These are phyloP conservation scores for Puccinia triticina DNA, from an alignment of 1,284 basidiomycete species.

Conservation along the genomic window DNA sequence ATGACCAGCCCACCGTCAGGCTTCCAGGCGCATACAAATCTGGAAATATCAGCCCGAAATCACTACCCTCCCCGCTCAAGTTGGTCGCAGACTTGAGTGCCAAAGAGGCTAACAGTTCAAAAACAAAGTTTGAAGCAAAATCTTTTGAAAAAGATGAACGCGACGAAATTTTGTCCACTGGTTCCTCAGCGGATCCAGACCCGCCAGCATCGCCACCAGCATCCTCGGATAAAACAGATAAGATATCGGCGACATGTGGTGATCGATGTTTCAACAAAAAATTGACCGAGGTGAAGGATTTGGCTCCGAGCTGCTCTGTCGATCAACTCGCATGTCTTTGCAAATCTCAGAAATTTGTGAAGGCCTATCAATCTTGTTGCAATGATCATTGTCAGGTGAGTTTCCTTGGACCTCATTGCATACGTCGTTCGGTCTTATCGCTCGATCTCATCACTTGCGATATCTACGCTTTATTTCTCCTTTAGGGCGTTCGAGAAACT, in stretches of 20 bases:
- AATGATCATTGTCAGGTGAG: constrained; percentile 42
- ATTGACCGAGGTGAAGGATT: constrained; percentile 30
- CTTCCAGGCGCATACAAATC: constrained; percentile 39
- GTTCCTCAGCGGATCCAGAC: too few species aligned
- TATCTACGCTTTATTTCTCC: too few species aligned
- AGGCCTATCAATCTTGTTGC: constrained; percentile 27
- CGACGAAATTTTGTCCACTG: not conserved
- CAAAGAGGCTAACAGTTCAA: constrained; percentile 12
- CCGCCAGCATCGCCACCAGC: too few species aligned
- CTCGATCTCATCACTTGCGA: too few species aligned
- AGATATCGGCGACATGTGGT: not conserved
- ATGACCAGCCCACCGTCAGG: constrained; percentile 26
- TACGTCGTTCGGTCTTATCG: too few species aligned
- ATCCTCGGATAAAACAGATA: too few species aligned
- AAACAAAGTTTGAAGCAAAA: not conserved
- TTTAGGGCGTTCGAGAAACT: too few species aligned
- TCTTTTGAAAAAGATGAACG: not conserved
- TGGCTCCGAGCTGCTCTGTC: constrained; percentile 33
- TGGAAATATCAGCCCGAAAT: constrained; percentile 37
- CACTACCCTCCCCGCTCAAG: constrained; percentile 5
- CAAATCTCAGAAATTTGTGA: constrained; percentile 40
- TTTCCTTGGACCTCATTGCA: not conserved
- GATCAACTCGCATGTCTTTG: constrained; percentile 40
- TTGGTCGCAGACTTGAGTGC: not conserved
- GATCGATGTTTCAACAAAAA: constrained; percentile 37